Conservation (phyloP, 805 yeast species). For the Saturnispora quitensis region DNA sequence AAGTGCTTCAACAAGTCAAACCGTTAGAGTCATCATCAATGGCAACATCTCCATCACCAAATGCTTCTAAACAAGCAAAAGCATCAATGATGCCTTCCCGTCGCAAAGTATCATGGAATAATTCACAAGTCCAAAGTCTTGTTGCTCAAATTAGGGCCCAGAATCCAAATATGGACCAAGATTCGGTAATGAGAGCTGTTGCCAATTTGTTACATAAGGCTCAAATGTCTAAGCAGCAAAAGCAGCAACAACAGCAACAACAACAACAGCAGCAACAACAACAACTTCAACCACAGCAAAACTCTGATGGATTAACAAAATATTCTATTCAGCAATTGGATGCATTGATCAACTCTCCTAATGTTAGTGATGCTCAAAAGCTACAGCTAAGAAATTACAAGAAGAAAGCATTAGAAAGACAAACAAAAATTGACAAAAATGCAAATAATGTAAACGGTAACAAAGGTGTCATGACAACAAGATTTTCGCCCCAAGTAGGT, state of each 20-base stretch:
- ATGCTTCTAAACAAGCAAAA: background rate
- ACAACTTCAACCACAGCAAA: slow-evolving; percentile 9
- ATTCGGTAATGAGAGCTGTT: slow-evolving; percentile 58
- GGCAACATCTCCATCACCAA: slow-evolving; percentile 11
- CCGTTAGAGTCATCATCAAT: background rate
- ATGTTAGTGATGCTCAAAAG: slow-evolving; percentile 36
- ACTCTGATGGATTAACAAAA: slow-evolving; percentile 11
- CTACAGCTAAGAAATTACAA: slow-evolving; percentile 27
- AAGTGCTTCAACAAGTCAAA: slow-evolving; percentile 13
- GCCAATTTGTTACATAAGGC: slow-evolving; percentile 52
- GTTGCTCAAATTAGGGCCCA: slow-evolving; percentile 57
- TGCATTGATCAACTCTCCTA: slow-evolving; percentile 26
- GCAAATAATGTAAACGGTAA: slow-evolving; percentile 2
- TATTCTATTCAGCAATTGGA: slow-evolving; percentile 20
- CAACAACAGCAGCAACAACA: slow-evolving; percentile 14
- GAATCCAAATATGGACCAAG: slow-evolving; percentile 53
- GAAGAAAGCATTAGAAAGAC: slow-evolving; percentile 23
- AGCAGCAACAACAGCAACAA: slow-evolving; percentile 20
- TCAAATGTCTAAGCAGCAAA: slow-evolving; percentile 28
- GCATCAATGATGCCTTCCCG: slow-evolving; percentile 7
- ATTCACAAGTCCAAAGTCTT: slow-evolving; percentile 57
- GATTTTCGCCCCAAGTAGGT: slow-evolving; percentile 25
- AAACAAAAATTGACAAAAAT: slow-evolving; percentile 14
- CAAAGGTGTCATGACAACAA: slow-evolving; percentile 20
- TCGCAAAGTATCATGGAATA: slow-evolving; percentile 33